Percentiles rank a stretch among this genome's conserved stretches.
These are phyloP conservation scores for Anisodus acutangulus DNA, from an alignment of 257 asterid species.

Conservation along the genomic window DNA sequence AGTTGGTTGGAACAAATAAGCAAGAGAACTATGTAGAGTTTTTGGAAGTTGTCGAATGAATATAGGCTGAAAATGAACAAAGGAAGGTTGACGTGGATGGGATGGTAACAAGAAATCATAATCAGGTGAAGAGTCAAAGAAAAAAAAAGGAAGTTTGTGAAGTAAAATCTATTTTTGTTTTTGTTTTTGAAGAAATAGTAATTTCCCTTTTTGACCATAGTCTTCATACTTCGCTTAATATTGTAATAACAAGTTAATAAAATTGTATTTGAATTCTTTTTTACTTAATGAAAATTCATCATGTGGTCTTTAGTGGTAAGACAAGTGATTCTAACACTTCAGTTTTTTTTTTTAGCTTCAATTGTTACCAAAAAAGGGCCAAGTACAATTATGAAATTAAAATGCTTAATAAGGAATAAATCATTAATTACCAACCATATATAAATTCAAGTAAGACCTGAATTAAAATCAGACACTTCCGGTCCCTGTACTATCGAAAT, in stretches of 20 bases:
- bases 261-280: not conserved
- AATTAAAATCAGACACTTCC: too few relatives aligned
- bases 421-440: not conserved
- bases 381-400: not conserved
- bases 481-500: too few relatives aligned
- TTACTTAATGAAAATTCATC: not conserved
- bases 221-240: not conserved
- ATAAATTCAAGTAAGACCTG: not conserved
- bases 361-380: not conserved
- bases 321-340: conserved; percentile 3
- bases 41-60: conserved; percentile 12
- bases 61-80: not conserved
- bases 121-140: conserved; percentile 20
- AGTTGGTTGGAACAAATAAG: not conserved
- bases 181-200: not conserved
- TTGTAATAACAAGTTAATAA: not conserved
- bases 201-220: not conserved
- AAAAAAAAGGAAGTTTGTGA: not conserved
- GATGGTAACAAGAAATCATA: not conserved
- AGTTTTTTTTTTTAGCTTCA: too few relatives aligned
- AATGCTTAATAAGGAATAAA: not conserved
- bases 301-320: not conserved
- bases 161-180: not conserved
- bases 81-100: not conserved
- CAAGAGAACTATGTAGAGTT: not conserved